Conservation (phyloP, 441 rosid species). For the Populus hybrid region DNA sequence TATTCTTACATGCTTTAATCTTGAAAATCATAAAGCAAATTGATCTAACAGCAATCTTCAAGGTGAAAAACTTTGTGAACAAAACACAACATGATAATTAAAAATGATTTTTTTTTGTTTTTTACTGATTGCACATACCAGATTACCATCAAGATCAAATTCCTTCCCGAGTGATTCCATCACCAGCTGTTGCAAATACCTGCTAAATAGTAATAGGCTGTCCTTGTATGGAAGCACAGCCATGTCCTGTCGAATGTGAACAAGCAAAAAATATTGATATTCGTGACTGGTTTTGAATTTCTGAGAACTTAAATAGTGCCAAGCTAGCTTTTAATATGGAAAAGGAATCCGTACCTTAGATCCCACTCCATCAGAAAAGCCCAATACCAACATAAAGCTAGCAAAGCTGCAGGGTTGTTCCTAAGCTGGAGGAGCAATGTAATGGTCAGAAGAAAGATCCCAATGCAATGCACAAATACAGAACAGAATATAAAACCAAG, state of each 20-base stretch:
- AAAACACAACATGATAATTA: background rate
- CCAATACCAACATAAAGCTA: conserved; percentile 97
- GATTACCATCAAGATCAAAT: conserved; percentile 91
- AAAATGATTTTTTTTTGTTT: background rate
- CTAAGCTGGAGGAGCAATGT: too few relatives aligned
- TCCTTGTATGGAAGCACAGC: conserved; percentile 99
- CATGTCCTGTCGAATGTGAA: conserved; percentile 70
- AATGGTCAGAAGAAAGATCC: too few relatives aligned
- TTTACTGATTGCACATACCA: conserved; percentile 43
- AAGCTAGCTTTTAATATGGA: conserved; percentile 3
- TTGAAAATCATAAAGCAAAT: background rate
- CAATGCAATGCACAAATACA: too few relatives aligned
- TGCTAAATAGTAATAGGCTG: conserved; percentile 84
- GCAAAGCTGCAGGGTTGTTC: conserved; percentile 21
- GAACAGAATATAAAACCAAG: too few relatives aligned
- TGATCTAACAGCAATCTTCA: background rate
- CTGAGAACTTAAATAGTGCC: background rate
- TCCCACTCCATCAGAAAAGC: conserved; percentile 77
- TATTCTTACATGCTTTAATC: background rate
- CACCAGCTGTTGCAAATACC: conserved; percentile 93
- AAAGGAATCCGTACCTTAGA: conserved; percentile 61
- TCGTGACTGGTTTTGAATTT: conserved; percentile 10
- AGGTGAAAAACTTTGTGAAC: background rate
- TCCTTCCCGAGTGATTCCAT: conserved; percentile 99
- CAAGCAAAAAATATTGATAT: conserved; percentile 6